Conservation (phyloP, 176 grass and related monocot genomes). For the Hyparrhenia diplandra region DNA sequence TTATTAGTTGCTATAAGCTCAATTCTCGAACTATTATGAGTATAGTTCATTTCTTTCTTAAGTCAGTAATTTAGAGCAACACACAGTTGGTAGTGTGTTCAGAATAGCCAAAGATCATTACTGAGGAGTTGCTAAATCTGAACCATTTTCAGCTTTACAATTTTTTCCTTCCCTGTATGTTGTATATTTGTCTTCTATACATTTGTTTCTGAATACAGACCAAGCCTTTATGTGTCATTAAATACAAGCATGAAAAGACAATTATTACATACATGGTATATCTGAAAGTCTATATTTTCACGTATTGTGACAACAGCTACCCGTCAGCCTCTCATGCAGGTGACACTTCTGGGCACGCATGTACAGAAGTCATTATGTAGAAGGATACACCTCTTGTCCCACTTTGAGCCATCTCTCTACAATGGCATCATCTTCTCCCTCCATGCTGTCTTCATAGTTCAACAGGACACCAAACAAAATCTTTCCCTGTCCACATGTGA, state of each 20-base stretch:
- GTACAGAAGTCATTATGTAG: conserved; percentile 1
- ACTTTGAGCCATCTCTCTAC: conserved; percentile 71
- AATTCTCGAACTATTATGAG: neutral
- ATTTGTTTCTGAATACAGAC: neutral
- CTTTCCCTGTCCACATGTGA: conserved; percentile 50
- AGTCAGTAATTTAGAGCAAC: neutral
- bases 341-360: no score
- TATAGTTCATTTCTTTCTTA: neutral
- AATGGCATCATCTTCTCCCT: conserved; percentile 27
- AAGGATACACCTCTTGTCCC: conserved; percentile 66
- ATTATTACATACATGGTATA: neutral
- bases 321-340: no score
- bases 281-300: neutral
- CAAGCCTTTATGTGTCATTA: neutral
- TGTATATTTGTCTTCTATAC: neutral
- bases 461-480: conserved; percentile 84
- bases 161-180: neutral
- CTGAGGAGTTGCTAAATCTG: neutral
- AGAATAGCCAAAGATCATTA: neutral
- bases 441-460: conserved; percentile 54
- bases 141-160: neutral
- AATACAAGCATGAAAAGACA: neutral
- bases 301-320: neutral
- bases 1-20: neutral
- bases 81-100: neutral